phyloP scores from a whole-genome alignment of 2,329 filamentous ascomycete genomes.

The Curvularia eragrostidis region DNA sequence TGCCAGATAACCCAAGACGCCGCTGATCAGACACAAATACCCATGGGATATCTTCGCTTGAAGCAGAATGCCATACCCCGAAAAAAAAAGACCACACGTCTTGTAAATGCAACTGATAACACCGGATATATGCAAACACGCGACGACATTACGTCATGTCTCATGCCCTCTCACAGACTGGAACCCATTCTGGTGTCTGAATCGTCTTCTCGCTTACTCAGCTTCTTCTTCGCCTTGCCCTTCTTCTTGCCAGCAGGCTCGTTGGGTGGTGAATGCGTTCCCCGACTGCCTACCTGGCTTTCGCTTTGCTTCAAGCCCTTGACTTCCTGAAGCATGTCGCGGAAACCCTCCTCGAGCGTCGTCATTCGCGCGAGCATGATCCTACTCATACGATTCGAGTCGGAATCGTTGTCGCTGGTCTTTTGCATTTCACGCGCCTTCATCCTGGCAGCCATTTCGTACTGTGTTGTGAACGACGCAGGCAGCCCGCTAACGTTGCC shows the following conservation, averaged over 20 bases:
- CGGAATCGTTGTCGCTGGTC: conserved; percentile 38
- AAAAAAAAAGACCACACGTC: conserved; percentile 5
- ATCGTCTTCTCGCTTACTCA: conserved; percentile 27
- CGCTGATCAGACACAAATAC: conserved; percentile 7
- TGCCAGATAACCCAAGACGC: conserved; percentile 3
- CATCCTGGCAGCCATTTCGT: conserved; percentile 45
- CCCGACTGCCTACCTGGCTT: conserved; percentile 33
- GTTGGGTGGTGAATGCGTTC: conserved; percentile 38
- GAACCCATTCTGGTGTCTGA: conserved; percentile 36
- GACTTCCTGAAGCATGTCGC: conserved; percentile 84
- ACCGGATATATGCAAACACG: conserved; percentile 14
- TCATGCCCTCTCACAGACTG: conserved; percentile 24
- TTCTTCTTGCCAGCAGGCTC: conserved; percentile 36
- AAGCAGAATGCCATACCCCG: conserved; percentile 12
- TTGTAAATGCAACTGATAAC: conserved; percentile 18
- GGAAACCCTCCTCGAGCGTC: conserved; percentile 87
- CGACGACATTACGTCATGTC: conserved; percentile 2
- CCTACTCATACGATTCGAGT: conserved; percentile 62
- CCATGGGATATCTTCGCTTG: conserved; percentile 10
- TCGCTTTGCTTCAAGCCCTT: conserved; percentile 63
- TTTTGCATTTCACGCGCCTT: conserved; percentile 32
- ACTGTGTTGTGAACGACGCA: conserved; percentile 78
- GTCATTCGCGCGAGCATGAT: conserved; percentile 91
- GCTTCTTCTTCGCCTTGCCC: conserved; percentile 43
- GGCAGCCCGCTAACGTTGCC: conserved; percentile 70